Evolutionary conservation across 148 eudicot species (phyloP).

Genomic region (Rhododendron vialii): DNA sequence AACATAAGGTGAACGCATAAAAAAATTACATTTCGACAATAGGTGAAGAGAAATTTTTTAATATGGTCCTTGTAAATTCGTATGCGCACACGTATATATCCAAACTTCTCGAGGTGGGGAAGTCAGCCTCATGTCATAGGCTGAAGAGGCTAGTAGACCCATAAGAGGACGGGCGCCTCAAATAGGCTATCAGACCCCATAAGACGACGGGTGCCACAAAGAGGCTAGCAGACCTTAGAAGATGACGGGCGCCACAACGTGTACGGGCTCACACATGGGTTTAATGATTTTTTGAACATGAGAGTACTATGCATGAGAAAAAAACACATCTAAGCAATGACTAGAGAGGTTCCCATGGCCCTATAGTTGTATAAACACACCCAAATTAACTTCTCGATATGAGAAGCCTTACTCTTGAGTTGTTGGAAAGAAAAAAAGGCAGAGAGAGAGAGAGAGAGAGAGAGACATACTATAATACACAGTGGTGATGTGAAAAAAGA

Average conservation of each 20-base stretch:
- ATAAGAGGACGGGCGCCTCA: no score
- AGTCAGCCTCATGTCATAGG: neutral
- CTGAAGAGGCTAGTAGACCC: neutral
- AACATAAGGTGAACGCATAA: no score
- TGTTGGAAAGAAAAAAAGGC: neutral
- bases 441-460: conserved; percentile 2
- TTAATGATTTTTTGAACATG: neutral
- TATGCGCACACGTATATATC: no score
- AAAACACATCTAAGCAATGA: neutral
- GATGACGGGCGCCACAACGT: no score
- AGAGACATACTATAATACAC: neutral
- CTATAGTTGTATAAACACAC: neutral
- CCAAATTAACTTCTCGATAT: neutral
- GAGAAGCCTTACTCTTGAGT: neutral
- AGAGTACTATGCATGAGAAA: neutral
- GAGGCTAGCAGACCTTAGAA: no score
- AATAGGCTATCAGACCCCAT: no score
- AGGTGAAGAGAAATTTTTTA: no score
- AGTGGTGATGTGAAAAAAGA: neutral
- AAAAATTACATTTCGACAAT: no score
- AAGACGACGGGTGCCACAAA: no score
- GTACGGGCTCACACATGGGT: no score
- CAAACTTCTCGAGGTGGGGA: neutral
- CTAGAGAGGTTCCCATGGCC: neutral
- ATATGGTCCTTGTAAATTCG: neutral